These are phyloP conservation scores for Puccinellia tenuiflora DNA, from an alignment of 176 grass and related monocot species.

Conservation along the genomic window DNA sequence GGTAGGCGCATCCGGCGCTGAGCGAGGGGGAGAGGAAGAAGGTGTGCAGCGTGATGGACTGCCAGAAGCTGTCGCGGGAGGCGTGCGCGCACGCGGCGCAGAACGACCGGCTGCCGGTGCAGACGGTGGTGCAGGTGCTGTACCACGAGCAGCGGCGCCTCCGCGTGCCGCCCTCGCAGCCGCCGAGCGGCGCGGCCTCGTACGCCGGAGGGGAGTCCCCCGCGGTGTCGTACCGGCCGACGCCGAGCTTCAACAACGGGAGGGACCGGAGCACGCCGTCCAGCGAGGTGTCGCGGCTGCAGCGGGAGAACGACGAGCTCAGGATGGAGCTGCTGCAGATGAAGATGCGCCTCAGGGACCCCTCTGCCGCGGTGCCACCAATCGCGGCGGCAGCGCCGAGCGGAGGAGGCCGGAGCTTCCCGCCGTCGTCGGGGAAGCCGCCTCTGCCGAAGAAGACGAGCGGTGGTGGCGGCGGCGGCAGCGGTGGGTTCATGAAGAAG, in stretches of 20 bases:
- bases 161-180: slow-evolving; percentile 20
- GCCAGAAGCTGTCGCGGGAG: slow-evolving; percentile 77
- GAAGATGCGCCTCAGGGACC: slow-evolving; percentile 51
- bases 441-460: slow-evolving; percentile 52
- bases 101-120: slow-evolving; percentile 78
- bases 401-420: background rate
- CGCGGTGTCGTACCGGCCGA: slow-evolving; percentile 25
- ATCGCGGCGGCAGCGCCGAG: background rate
- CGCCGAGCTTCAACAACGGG: slow-evolving; percentile 17
- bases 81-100: slow-evolving; percentile 95
- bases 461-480: background rate
- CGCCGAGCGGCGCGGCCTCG: slow-evolving; percentile 13
- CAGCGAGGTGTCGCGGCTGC: slow-evolving; percentile 63
- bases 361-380: background rate
- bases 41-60: slow-evolving; percentile 71
- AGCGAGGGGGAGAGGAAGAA: slow-evolving; percentile 67
- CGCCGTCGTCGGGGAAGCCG: slow-evolving; percentile 26
- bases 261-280: slow-evolving; percentile 17
- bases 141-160: slow-evolving; percentile 84
- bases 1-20: slow-evolving; percentile 62
- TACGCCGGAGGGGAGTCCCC: slow-evolving; percentile 44
- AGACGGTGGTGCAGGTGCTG: slow-evolving; percentile 84
- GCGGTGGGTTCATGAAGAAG: slow-evolving; percentile 58
- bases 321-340: slow-evolving; percentile 63
- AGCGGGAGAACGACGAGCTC: slow-evolving; percentile 88